Percentiles rank a stretch among this genome's conserved stretches.
Evolutionary conservation across 805 yeast species (phyloP).

Genomic region (Tetrapisispora nanseiensis): DNA sequence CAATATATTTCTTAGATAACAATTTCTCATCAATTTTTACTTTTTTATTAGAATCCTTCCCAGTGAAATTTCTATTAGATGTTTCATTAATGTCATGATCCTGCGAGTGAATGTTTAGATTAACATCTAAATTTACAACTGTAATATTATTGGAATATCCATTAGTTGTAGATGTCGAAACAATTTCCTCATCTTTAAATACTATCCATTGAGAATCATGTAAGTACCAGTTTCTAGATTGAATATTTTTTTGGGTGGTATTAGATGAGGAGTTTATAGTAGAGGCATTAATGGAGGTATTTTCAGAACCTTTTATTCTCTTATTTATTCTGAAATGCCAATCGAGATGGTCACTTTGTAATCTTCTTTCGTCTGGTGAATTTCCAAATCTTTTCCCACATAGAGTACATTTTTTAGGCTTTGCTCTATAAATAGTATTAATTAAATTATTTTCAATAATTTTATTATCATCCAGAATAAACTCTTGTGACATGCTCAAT

Average conservation of each 20-base stretch:
- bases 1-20: slow-evolving; percentile 41
- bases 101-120: slow-evolving; percentile 1
- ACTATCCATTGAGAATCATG: slow-evolving; percentile 62
- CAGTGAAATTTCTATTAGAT: neutral
- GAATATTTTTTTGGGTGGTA: slow-evolving; percentile 35
- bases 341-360: slow-evolving; percentile 66
- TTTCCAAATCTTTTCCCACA: slow-evolving; percentile 81
- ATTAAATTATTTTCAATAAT: slow-evolving; percentile 24
- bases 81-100: neutral
- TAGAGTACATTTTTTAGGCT: slow-evolving; percentile 73
- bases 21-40: slow-evolving; percentile 22
- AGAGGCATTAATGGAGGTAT: slow-evolving; percentile 7
- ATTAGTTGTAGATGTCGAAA: slow-evolving; percentile 28
- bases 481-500: slow-evolving; percentile 28
- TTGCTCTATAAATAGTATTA: slow-evolving; percentile 27
- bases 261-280: slow-evolving; percentile 3
- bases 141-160: slow-evolving; percentile 5
- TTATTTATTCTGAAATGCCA: slow-evolving; percentile 95
- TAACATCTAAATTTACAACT: slow-evolving; percentile 2
- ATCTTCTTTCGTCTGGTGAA: slow-evolving; percentile 43
- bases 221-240: slow-evolving; percentile 76
- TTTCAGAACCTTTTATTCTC: slow-evolving; percentile 42
- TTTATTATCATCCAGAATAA: slow-evolving; percentile 21
- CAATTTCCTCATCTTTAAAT: slow-evolving; percentile 58
- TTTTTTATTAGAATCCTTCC: slow-evolving; percentile 7